Percentiles rank a stretch among this genome's conserved stretches.
Conservation (phyloP, 1,284 basidiomycete species). For the Coniophora puteana region DNA sequence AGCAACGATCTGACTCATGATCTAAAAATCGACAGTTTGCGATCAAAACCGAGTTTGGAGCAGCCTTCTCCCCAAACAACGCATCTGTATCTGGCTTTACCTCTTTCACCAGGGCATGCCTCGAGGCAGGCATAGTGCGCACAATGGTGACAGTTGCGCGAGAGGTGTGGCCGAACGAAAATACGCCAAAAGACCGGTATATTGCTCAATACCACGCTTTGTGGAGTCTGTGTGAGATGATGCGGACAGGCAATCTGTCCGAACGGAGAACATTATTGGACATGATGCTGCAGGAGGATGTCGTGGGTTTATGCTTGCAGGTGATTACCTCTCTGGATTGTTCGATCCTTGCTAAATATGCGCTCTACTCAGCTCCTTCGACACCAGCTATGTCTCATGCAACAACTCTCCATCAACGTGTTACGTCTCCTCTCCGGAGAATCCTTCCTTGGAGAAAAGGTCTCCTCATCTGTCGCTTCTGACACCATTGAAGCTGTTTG, state of each 20-base stretch:
- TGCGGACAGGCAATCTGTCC: conserved; percentile 13
- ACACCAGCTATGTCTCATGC: conserved; percentile 20
- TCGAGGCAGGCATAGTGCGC: conserved; percentile 20
- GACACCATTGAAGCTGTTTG: conserved; percentile 21
- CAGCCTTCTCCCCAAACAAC: not conserved
- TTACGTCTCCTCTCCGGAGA: conserved; percentile 17
- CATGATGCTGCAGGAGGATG: conserved; percentile 16
- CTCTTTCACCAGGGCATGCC: conserved; percentile 16
- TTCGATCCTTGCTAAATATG: not conserved
- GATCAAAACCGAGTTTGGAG: conserved; percentile 5
- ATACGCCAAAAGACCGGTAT: conserved; percentile 10
- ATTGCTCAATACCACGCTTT: conserved; percentile 20
- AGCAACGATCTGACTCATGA: not conserved
- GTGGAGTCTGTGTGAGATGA: conserved; percentile 15
- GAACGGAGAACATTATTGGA: conserved; percentile 19
- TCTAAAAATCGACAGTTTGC: conserved; percentile 3
- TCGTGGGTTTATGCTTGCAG: conserved; percentile 17
- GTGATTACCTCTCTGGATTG: conserved; percentile 13
- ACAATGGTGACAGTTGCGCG: conserved; percentile 11
- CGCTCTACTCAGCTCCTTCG: conserved; percentile 13
- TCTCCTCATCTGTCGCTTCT: conserved; percentile 13
- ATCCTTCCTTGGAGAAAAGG: conserved; percentile 17
- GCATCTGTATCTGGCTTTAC: conserved; percentile 10
- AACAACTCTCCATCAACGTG: conserved; percentile 14
- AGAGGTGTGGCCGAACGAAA: too few species aligned